Evolutionary conservation across 129 eudicot species (phyloP), one percentile per base, ranked within the genome.

Genomic region (Lonicera japonica): DNA sequence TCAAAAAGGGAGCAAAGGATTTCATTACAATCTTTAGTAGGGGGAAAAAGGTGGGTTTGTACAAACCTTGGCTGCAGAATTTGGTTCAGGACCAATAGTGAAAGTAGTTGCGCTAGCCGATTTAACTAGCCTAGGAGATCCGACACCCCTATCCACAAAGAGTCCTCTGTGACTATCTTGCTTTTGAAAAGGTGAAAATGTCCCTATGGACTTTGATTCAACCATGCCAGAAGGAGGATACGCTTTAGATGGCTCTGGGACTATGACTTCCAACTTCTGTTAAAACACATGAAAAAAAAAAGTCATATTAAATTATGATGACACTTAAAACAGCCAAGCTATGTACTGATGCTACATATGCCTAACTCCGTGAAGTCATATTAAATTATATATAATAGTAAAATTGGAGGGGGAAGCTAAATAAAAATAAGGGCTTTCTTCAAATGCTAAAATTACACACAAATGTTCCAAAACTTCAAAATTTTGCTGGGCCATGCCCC

Each of bases 61-160:
- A 75, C 80, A 70, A 56, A 94, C 99, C 99, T 88, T 85, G 77
- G 85, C 39, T 65, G 85, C 92, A 72, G 89, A 83, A 63, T 75
- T 83, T 53, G 73, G 58, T 64, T 68, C 81, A 59, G 40, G 74
- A 81, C 81, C 85, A 78, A 56, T 19, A 21, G 66, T 45, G 36
- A 85, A 77, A 62, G 72, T 53, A 54, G 73, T 47, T 64, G 84
- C 63, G 83, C 99, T 82, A 23, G 82, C 71, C 8, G 95, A 82
- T 80, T 80, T 94, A 12, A 68, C 84, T 67, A 94, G 75, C 68
- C 85, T 81, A 45, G 91, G 87, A 75, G 99, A 88, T 72, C 99
- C 99, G 24, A 94, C 99, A 55, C 96, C 96, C 82, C 96, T 80
- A 75, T 92, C 96, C 62, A 88, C 92, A 73, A 80, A 79, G 70